A percentile compares a stretch with the other conserved stretches of the same genome.
Evolutionary conservation across 1,139 yeast genomes (phyloP).

Genomic region (Debaryomyces coudertii): DNA sequence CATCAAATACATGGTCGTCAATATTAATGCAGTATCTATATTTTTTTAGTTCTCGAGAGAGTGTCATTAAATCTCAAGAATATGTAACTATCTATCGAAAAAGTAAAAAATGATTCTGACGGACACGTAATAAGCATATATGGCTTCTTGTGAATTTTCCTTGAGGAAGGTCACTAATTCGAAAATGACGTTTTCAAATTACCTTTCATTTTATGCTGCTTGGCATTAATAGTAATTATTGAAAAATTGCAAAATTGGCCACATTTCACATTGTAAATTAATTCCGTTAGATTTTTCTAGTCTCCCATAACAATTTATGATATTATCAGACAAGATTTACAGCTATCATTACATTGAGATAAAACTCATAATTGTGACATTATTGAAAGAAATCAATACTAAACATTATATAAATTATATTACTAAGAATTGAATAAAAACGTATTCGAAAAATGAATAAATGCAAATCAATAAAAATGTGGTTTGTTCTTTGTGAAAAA

Average conservation of each 20-base stretch:
- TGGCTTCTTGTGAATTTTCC: too few relatives aligned
- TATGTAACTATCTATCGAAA: too few relatives aligned
- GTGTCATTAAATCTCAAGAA: too few relatives aligned
- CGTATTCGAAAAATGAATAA: background rate
- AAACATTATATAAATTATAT: slow-evolving; percentile 3
- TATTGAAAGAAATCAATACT: background rate
- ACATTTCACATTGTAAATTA: background rate
- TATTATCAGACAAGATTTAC: background rate
- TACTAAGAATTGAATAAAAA: slow-evolving; percentile 1
- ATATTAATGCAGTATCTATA: too few relatives aligned
- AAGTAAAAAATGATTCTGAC: too few relatives aligned
- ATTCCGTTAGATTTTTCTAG: background rate
- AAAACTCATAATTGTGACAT: background rate
- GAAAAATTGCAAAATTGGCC: background rate
- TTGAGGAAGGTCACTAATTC: too few relatives aligned
- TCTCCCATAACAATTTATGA: background rate
- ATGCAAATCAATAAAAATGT: slow-evolving; percentile 3
- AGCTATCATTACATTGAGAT: too few relatives aligned
- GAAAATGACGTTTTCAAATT: background rate
- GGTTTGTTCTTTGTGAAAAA: background rate
- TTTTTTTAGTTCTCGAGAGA: too few relatives aligned
- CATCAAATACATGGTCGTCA: too few relatives aligned
- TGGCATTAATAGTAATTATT: background rate
- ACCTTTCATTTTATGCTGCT: background rate
- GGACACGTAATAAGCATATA: too few relatives aligned